Base-by-base conservation (phyloP, 1,284 basidiomycete genomes). In the Schizophyllum commune region DNA sequence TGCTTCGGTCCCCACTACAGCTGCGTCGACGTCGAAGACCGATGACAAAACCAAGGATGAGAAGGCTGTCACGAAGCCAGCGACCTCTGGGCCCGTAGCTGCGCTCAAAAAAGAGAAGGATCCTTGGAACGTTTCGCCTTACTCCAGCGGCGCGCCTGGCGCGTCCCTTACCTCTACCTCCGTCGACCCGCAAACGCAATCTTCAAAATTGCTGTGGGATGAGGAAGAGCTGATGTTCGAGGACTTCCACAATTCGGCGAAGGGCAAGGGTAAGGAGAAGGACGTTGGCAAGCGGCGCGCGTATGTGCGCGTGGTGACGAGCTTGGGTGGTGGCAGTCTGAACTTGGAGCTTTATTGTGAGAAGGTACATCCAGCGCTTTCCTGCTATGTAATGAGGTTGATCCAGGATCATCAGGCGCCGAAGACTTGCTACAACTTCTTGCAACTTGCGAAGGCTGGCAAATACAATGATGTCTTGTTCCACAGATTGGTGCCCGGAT, bases 341-440 rank as follows among this genome's bases (percentile, higher is more conserved):
- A 98, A 98, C 68, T 68, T 98, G 21, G 96, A 99, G 73, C 78
- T 99, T 15, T 96, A 90, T 70, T 95, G 92, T 70, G 92, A 95
- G 73, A 92, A 92, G 78, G 91, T 89, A 51, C 27, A 66, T 60
- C 51, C 58, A 20, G 6, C 33, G n/a, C 54, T 59, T 6, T 60
- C 9, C 15, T 53, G 22, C 11, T 59, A 53, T 20, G 11, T 39
- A 4, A 17, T 32, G 51, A 58, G 34, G 34, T 52, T 27, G 60
- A 39, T 55, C 8, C 13, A 9, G 32, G 52, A 6, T 52, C 63
- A 52, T 32, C 61, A 94, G 86, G 96, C 96, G 5, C 96, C 96
- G 0, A 96, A 96, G 75, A 98, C 96, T 0, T 96, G 95, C 69
- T 99, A 98, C 74, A 99, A 99, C 74, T 99, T 98, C 74, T 76